A percentile compares a stretch with the other conserved stretches of the same genome.
These are phyloP conservation scores for Microsporum audouinii DNA, from an alignment of 2,329 filamentous ascomycete genomes.

Conservation along the genomic window DNA sequence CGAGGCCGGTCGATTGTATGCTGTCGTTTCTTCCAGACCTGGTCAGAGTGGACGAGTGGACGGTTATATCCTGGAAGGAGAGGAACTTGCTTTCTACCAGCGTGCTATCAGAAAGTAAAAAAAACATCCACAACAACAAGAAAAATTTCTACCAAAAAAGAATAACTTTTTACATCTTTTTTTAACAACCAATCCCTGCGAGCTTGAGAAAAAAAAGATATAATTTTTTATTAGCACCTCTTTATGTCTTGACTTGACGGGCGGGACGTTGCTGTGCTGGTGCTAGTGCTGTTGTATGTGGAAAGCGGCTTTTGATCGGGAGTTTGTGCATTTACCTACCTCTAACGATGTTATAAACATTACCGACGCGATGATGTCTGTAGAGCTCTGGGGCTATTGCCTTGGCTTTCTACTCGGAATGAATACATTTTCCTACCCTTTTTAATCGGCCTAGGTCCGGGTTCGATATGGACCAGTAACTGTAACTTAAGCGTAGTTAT, in stretches of 20 bases:
- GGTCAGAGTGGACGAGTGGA: slow-evolving; percentile 95
- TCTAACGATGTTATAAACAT: slow-evolving; percentile 19
- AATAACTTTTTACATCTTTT: slow-evolving; percentile 9
- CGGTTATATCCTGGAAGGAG: slow-evolving; percentile 97
- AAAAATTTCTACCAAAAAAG: slow-evolving; percentile 16
- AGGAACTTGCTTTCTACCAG: slow-evolving; percentile 99
- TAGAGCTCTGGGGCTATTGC: slow-evolving; percentile 29
- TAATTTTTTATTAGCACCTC: neutral
- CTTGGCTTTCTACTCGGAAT: slow-evolving; percentile 26
- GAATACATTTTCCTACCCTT: slow-evolving; percentile 13
- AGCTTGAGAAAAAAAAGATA: slow-evolving; percentile 4
- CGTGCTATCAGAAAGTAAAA: slow-evolving; percentile 96
- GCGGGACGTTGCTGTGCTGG: slow-evolving; percentile 1
- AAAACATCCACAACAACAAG: slow-evolving; percentile 6
- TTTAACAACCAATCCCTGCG: slow-evolving; percentile 21
- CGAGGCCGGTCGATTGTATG: slow-evolving; percentile 95
- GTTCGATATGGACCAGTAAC: too few species aligned
- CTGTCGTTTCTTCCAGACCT: slow-evolving; percentile 81
- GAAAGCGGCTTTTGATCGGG: slow-evolving; percentile 14
- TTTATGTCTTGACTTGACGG: neutral
- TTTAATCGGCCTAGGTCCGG: neutral
- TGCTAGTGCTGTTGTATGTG: slow-evolving; percentile 14
- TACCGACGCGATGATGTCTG: slow-evolving; percentile 25
- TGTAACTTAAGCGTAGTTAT: too few species aligned
- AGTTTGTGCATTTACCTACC: slow-evolving; percentile 26